Conservation (phyloP, 805 yeast genomes). For the Lachancea waltii region DNA sequence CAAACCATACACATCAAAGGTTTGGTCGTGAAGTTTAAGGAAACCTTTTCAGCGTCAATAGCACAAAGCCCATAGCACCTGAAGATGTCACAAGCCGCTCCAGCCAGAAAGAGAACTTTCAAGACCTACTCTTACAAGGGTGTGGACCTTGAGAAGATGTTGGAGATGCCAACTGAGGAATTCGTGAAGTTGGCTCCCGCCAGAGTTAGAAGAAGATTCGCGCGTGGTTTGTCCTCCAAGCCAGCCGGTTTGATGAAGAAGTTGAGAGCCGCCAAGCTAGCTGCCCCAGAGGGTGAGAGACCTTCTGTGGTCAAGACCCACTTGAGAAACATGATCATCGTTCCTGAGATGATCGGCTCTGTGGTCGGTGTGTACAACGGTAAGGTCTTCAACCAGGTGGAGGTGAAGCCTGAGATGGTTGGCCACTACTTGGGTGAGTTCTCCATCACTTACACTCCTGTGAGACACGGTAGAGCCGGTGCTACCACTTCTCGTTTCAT, state of each 20-base stretch:
- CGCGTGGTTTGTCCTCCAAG: constrained; percentile 92
- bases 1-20: no score
- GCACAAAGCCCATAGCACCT: not conserved
- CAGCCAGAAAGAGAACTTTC: constrained; percentile 79
- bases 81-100: constrained; percentile 30
- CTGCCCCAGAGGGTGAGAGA: constrained; percentile 87
- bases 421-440: constrained; percentile 99
- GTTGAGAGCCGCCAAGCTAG: constrained; percentile 94
- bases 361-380: constrained; percentile 99
- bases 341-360: constrained; percentile 99
- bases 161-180: constrained; percentile 93
- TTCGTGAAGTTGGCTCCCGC: constrained; percentile 95
- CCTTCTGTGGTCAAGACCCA: constrained; percentile 98
- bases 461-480: constrained; percentile 99
- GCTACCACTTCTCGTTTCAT: constrained; percentile 71
- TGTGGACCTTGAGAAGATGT: constrained; percentile 90
- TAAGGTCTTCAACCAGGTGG: constrained; percentile 98
- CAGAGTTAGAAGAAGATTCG: constrained; percentile 99
- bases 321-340: constrained; percentile 96
- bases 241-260: constrained; percentile 95
- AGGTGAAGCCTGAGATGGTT: constrained; percentile 98
- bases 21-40: no score
- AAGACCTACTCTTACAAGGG: constrained; percentile 98
- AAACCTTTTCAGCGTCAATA: not conserved
- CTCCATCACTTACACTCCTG: constrained; percentile 99